Evolutionary conservation across 495 filamentous ascomycete species (phyloP), one percentile per base, ranked within the genome.

Genomic region (Xylaria scruposa): DNA sequence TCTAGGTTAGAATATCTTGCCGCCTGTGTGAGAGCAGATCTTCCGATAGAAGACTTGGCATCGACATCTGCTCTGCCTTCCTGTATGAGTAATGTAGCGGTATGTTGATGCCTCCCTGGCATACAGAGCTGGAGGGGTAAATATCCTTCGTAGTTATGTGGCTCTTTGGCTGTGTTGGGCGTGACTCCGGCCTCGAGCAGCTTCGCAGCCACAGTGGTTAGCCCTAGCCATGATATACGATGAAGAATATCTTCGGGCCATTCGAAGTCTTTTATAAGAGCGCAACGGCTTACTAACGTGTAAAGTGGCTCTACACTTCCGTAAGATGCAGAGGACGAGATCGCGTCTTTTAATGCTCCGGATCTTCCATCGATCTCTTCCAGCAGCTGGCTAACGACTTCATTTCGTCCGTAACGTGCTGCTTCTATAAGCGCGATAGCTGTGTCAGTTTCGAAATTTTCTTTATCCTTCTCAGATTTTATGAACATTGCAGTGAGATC

Each of bases 191-290:
- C 54, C 54, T 58, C 54, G 54, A 58, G 54, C 26, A 58, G 29
- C 24, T 31, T 58, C 15, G 33, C 29, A 4, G 31, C 54, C 54
- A 58, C 29, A 17, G 24, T 17, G 29, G 26, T 58, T 8, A 58
- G 17, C 19, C 54, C 54, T 19, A 58, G 54, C 54, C 54, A 58
- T 33, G 54, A 58, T 15, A 5, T 19, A 29, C 54, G 54, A 58
- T 58, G 54, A 58, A 58, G 54, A 12, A 58, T 58, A 58, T 33
- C 54, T 6, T 58, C 29, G 2, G 54, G 54, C 54, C 54, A 58
- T 17, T 58, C 29, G 19, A 58, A 58, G 15, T 58, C 17, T 33
- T 58, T n/a, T 31, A 33, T 33, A 33, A 19, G 10, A 58, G 54
- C 29, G 19, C 54, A 58, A 33, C 15, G 54, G 7, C 26, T 29